phyloP scores from a whole-genome alignment of 176 grass and related monocot species.

The Ensete ventricosum region DNA sequence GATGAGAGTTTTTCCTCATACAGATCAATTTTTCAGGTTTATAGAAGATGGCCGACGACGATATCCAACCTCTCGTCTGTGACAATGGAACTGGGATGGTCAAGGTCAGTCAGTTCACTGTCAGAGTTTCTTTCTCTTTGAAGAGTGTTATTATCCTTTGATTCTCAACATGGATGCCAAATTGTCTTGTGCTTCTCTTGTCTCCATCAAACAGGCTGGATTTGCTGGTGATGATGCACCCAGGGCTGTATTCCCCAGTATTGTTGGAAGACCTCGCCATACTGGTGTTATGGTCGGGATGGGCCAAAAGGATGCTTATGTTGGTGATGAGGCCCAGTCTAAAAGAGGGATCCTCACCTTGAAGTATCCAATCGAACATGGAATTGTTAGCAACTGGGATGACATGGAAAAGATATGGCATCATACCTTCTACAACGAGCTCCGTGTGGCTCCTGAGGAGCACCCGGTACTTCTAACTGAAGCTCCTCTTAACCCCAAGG shows the following conservation, averaged over 20 bases:
- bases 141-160: not conserved
- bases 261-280: not conserved
- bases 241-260: not conserved
- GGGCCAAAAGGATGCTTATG: not conserved
- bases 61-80: constrained; percentile 1
- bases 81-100: not conserved
- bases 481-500: not conserved
- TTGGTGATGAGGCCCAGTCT: not conserved
- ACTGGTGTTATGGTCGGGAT: not conserved
- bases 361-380: not conserved
- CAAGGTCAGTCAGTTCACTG: not conserved
- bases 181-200: not conserved
- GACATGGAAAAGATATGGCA: constrained; percentile 2
- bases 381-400: constrained; percentile 1
- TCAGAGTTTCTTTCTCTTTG: not conserved
- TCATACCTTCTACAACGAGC: not conserved
- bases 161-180: not conserved
- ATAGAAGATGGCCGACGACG: not conserved
- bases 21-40: not conserved
- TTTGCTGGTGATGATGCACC: not conserved
- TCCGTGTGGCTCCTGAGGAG: not conserved
- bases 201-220: not conserved
- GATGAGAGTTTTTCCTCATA: not conserved
- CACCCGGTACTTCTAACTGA: not conserved
- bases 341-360: not conserved